Evolutionary conservation across 2,329 filamentous ascomycete species (phyloP), one percentile per base, ranked within the genome.

Genomic region (Penicillium sp.): DNA sequence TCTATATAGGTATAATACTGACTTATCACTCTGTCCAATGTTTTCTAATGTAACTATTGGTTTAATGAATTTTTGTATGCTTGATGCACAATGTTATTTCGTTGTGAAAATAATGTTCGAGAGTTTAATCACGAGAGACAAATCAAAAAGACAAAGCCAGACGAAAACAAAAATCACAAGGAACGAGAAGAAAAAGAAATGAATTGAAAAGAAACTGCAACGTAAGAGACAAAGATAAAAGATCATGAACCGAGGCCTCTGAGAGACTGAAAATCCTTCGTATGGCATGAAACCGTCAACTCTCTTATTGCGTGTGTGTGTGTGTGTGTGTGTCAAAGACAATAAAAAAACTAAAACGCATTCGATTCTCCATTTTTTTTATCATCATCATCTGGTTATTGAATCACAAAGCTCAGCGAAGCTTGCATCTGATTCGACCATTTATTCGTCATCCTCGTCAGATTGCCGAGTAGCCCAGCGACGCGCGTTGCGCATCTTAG

Each of bases 391-490:
- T 35, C n/a, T 23, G 1, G 27, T 38, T 10, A 2, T 9, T 19
- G 11, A 19, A 7, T 23, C 23, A 23, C 23, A 7, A 8, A 29
- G 32, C 32, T 13, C 26, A 19, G 11, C 16, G 7, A 19, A 29
- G n/a, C 4, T 11, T 39, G 23, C 3, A 30, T 19, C 7, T 16
- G 2, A 29, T 9, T 14, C 11, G 13, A 7, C 9, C 2, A 11
- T 27, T 40, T 47, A 55, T 23, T 38, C 36, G 8, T 55, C 64
- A 13, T 69, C 67, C 5, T 67, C 67, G n/a, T 71, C 69, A 1
- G 69, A 68, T 7, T 64, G 57, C 8, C 63, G 62, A 13, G 60
- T 51, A 35, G 67, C 61, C 68, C 67, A 69, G 14, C 68, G 69
- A 18, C 60, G 61, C 26, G 55, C 64, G 42, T 65, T 65, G 30